Base-by-base conservation (phyloP, 306 rosid species). In the Ceratonia siliqua region DNA sequence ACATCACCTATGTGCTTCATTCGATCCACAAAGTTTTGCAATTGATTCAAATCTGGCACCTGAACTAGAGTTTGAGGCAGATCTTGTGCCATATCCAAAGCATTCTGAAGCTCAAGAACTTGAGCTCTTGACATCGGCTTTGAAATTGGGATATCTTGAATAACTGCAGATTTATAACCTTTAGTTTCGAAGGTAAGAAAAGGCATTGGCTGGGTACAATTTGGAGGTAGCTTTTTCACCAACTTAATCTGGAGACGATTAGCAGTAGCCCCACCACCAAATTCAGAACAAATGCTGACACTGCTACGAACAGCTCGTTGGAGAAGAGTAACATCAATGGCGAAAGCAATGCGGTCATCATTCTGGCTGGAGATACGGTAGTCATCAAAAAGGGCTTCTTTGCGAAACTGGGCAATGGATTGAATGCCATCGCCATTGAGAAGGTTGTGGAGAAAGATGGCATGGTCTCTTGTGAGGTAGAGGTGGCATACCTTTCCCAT, bases 71-170 rank as follows among this genome's bases (percentile, higher is more conserved):
- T 94, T 79, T 49, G 98, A 79, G 97, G 98, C 70, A 91, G 72
- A 75, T 90, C 97, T 42, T 94, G 99, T 3, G 97, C 92, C 89
- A 80, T 59, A 48, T 92, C 96, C 39, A 94, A 85, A 15, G 97
- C 92, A 54, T 33, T 82, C 50, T 90, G 97, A 66, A 94, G 96
- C 62, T 94, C 99, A 67, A 89, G 76, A 73, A 92, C 81, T 35
- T 92, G 92, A 68, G 79, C 79, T 68, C 92, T 78, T 3, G 97
- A 85, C 74, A 92, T 56, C 1, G 96, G 99, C 63, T 90, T 88
- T 18, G 97, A 88, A 59, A 94, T 94, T 0, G 98, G 97, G 6
- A 94, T 91, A 27, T 94, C 98, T 54, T 91, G 98, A 72, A 94
- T 90, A 8, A 88, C 98, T 0, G 96, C 97, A 14, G 98, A 91